These are phyloP conservation scores for Wickerhamomyces chaumierensis DNA, from an alignment of 805 yeast species.

Conservation along the genomic window DNA sequence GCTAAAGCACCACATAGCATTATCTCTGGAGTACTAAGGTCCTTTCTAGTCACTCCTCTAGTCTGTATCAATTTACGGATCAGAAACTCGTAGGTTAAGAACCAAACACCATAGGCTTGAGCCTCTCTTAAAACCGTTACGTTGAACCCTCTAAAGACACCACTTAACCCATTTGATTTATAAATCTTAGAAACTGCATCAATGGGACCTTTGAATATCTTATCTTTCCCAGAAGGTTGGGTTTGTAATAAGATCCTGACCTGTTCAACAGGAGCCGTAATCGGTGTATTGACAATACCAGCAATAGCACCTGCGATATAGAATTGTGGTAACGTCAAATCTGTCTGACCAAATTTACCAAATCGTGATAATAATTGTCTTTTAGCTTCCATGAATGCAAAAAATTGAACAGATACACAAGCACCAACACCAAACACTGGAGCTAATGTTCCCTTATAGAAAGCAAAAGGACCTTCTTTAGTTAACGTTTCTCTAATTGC, in stretches of 20 bases:
- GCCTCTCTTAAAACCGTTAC: slow-evolving; percentile 82
- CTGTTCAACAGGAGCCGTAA: slow-evolving; percentile 94
- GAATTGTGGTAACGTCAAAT: slow-evolving; percentile 52
- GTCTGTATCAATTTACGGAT: slow-evolving; percentile 37
- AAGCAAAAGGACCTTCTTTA: slow-evolving; percentile 78
- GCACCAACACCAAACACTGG: slow-evolving; percentile 94
- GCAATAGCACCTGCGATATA: slow-evolving; percentile 84
- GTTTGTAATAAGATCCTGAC: slow-evolving; percentile 89
- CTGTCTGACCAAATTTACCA: slow-evolving; percentile 22
- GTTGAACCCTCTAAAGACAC: slow-evolving; percentile 74
- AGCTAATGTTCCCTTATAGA: slow-evolving; percentile 88
- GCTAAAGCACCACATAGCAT: slow-evolving; percentile 84
- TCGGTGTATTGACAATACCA: slow-evolving; percentile 79
- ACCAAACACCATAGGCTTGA: slow-evolving; percentile 82
- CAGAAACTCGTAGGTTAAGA: slow-evolving; percentile 82
- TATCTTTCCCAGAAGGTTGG: slow-evolving; percentile 34
- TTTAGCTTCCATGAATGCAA: slow-evolving; percentile 82
- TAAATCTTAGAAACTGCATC: slow-evolving; percentile 78
- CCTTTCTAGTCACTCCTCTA: slow-evolving; percentile 35
- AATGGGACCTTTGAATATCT: slow-evolving; percentile 50
- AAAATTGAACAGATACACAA: slow-evolving; percentile 92
- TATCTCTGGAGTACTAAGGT: slow-evolving; percentile 79
- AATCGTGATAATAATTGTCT: slow-evolving; percentile 45
- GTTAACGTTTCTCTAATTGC: slow-evolving; percentile 59
- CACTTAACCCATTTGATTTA: slow-evolving; percentile 60